Evolutionary conservation across 2,329 filamentous ascomycete species (phyloP), one percentile per base, ranked within the genome.

Genomic region (Epichloe amarillans): DNA sequence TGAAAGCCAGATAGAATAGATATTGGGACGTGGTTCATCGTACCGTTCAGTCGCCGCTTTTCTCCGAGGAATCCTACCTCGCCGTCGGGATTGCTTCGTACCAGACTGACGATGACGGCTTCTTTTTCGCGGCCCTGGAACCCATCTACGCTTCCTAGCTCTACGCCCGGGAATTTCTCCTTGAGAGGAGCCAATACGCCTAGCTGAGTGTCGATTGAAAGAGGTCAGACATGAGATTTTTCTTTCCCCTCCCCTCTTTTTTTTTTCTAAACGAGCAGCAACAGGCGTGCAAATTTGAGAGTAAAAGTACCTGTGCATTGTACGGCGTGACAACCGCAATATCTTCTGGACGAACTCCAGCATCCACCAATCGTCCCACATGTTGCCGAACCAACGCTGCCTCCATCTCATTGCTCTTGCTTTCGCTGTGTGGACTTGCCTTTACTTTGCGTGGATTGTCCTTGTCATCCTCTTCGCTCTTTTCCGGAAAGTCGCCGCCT

Each of bases 71-170:
- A 98, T 10, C 93, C 93, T 14, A 97, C 90, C 64, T 97, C 89
- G 47, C 83, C 81, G 46, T 89, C 80, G 5, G 80, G 58, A 64
- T 98, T 98, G 67, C 90, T 96, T 57, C 93, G 78, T 51, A 98
- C 93, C n/a, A 97, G 76, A 66, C 85, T 95, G 48, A 98, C 83
- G 39, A 98, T 78, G 15, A 98, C 84, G 2, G 88, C 93, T 66
- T 98, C 93, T 68, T 98, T 98, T 68, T 98, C 93, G 17, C 93
- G 81, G 36, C 93, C 93, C 66, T 98, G 93, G 64, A 98, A 98
- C 2, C 91, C 93, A 66, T 98, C 93, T 2, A 98, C 88, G 60
- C 88, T 95, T 36, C 93, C 93, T n/a, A 98, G 74, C 66, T 98
- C 93, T 47, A 98, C 81, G 12, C 85, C 88, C 0, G 86, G 85